Percentiles rank a stretch among this genome's conserved stretches.
phyloP scores from a whole-genome alignment of 352 stramenopile genomes.

The Peronospora farinosa region DNA sequence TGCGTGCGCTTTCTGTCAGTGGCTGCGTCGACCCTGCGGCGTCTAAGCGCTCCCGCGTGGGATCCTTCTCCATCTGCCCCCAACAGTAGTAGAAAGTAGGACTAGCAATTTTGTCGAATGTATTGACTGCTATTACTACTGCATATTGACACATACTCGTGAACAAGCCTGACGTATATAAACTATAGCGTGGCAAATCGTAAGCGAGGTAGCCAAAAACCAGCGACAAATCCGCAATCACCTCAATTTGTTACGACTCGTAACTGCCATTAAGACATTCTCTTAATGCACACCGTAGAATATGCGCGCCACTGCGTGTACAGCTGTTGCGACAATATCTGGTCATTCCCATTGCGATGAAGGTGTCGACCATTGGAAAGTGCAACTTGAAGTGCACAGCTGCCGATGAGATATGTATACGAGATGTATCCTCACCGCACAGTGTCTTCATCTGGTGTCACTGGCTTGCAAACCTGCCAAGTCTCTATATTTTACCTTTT shows the following conservation, averaged over 20 bases:
- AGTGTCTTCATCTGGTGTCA: no score
- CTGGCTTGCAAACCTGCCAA: no score
- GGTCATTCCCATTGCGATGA: constrained; percentile 10
- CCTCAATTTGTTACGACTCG: no score
- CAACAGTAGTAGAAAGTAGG: constrained; percentile 28
- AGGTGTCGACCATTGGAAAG: constrained; percentile 15
- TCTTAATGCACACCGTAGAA: constrained; percentile 1
- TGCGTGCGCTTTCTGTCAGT: constrained; percentile 66
- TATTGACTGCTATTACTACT: constrained; percentile 3
- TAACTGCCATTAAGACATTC: no score
- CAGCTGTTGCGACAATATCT: constrained; percentile 6
- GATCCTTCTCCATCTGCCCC: constrained; percentile 39
- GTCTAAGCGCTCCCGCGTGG: constrained; percentile 58
- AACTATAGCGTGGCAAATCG: not conserved
- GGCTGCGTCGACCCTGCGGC: constrained; percentile 43
- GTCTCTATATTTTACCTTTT: no score
- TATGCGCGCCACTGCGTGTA: constrained; percentile 4
- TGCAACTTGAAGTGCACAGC: constrained; percentile 20
- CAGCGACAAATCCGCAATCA: constrained; percentile 10
- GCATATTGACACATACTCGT: constrained; percentile 13
- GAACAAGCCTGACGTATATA: constrained; percentile 2
- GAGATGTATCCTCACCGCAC: no score
- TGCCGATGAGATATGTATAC: no score
- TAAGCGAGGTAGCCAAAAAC: constrained; percentile 6
- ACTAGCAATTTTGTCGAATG: constrained; percentile 22